Evolutionary conservation across 192 early-diverging fungal species (phyloP).

Genomic region (Umbelopsis ramanniana): DNA sequence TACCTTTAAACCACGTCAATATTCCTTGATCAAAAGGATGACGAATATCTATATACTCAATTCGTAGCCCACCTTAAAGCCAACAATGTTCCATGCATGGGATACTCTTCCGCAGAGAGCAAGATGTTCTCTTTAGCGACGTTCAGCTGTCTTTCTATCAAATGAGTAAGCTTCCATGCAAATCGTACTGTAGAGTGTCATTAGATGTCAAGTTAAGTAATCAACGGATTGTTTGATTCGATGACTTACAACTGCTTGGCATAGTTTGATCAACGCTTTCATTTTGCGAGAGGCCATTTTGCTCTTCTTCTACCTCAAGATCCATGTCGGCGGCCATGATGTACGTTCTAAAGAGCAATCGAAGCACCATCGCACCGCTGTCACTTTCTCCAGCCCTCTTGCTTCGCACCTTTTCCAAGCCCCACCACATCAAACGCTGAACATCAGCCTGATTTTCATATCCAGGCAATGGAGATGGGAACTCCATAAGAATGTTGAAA

Average conservation of each 20-base stretch:
- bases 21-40: too few relatives aligned
- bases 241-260: not conserved
- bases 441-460: conserved; percentile 50
- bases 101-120: conserved; percentile 55
- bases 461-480: conserved; percentile 69
- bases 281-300: not conserved
- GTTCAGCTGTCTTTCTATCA: conserved; percentile 54
- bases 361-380: conserved; percentile 79
- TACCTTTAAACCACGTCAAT: conserved; percentile 40
- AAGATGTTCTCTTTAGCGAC: conserved; percentile 52
- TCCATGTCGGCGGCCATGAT: conserved; percentile 56
- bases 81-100: conserved; percentile 60
- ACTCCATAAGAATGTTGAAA: conserved; percentile 69
- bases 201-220: not conserved
- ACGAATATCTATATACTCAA: too few relatives aligned
- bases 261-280: not conserved
- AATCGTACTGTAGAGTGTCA: conserved; percentile 47
- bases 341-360: conserved; percentile 81
- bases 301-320: conserved; percentile 27
- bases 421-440: conserved; percentile 61
- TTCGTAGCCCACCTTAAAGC: conserved; percentile 43
- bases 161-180: conserved; percentile 51
- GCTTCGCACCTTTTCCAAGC: conserved; percentile 63
- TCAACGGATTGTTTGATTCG: not conserved
- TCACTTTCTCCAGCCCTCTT: conserved; percentile 81